Conservation (phyloP, 164 flowering plant species). For the Paratinospora sagittata region DNA sequence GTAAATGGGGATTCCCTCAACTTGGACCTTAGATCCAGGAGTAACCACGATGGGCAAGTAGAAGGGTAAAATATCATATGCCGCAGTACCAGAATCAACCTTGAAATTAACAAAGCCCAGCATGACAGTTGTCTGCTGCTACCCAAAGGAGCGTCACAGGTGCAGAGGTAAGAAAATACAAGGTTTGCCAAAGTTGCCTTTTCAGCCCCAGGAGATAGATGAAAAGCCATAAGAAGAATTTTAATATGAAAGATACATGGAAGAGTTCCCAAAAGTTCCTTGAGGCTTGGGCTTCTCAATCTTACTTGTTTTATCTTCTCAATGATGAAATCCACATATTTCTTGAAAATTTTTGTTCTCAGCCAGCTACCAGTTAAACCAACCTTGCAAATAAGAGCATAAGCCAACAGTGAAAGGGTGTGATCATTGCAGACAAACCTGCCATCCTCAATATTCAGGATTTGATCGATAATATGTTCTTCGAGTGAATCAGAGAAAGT, state of each 20-base stretch:
- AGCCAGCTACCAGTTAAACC: slow-evolving; percentile 51
- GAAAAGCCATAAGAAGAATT: slow-evolving; percentile 84
- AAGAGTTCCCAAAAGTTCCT: slow-evolving; percentile 53
- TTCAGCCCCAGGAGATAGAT: slow-evolving; percentile 61
- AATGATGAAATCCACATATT: slow-evolving; percentile 51
- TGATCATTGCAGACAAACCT: slow-evolving; percentile 54
- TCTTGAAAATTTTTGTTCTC: slow-evolving; percentile 47
- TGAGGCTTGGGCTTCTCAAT: slow-evolving; percentile 31
- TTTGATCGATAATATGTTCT: slow-evolving; percentile 59
- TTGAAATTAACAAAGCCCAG: slow-evolving; percentile 79
- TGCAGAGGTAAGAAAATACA: slow-evolving; percentile 43
- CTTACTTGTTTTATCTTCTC: slow-evolving; percentile 46
- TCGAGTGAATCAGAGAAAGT: slow-evolving; percentile 57
- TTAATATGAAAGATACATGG: slow-evolving; percentile 76
- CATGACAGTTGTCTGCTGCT: slow-evolving; percentile 52
- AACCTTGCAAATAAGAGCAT: slow-evolving; percentile 44
- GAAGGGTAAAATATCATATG: slow-evolving; percentile 65
- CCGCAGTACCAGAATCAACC: slow-evolving; percentile 74
- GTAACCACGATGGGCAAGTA: slow-evolving; percentile 63
- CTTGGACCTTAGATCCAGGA: slow-evolving; percentile 58
- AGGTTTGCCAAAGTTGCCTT: slow-evolving; percentile 46
- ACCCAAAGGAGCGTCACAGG: slow-evolving; percentile 33
- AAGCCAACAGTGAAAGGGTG: slow-evolving; percentile 64
- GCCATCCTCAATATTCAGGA: slow-evolving; percentile 61
- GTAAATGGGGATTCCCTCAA: slow-evolving; percentile 44